Percentiles rank a stretch among this genome's conserved stretches.
Evolutionary conservation across 192 early-diverging fungal genomes (phyloP).

Genomic region (Gorgonomyces haynaldii): DNA sequence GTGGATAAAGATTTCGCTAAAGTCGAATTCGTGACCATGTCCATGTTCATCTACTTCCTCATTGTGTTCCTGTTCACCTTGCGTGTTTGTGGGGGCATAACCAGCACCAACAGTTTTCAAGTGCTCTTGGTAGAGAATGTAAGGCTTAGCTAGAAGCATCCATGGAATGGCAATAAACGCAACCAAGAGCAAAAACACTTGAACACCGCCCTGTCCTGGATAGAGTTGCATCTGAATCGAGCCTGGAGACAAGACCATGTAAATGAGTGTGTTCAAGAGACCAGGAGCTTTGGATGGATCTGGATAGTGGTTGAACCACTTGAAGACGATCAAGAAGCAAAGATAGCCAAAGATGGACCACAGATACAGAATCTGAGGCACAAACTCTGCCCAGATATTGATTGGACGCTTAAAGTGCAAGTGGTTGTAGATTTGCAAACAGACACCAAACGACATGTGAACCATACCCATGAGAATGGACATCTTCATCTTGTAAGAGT

Average conservation of each 20-base stretch:
- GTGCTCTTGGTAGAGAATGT: slow-evolving; percentile 73
- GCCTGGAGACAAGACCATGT: slow-evolving; percentile 97
- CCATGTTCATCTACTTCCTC: slow-evolving; percentile 18
- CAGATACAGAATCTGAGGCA: slow-evolving; percentile 93
- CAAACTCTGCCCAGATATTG: slow-evolving; percentile 73
- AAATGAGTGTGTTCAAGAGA: slow-evolving; percentile 95
- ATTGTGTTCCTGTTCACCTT: slow-evolving; percentile 23
- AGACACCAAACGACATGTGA: slow-evolving; percentile 92
- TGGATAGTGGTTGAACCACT: slow-evolving; percentile 89
- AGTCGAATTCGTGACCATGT: slow-evolving; percentile 65
- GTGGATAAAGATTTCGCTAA: slow-evolving; percentile 92
- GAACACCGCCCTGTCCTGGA: slow-evolving; percentile 74
- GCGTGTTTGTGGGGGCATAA: slow-evolving; percentile 44
- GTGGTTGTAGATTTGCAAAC: slow-evolving; percentile 81
- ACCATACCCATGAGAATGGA: slow-evolving; percentile 90
- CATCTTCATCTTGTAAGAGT: slow-evolving; percentile 99
- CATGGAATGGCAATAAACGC: slow-evolving; percentile 88
- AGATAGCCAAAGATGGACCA: slow-evolving; percentile 93
- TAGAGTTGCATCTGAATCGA: slow-evolving; percentile 59
- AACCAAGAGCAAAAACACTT: slow-evolving; percentile 65
- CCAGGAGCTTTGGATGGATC: slow-evolving; percentile 68
- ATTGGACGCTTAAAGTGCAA: slow-evolving; percentile 72
- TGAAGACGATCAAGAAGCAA: slow-evolving; percentile 79
- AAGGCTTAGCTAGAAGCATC: slow-evolving; percentile 93
- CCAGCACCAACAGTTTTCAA: slow-evolving; percentile 37